A percentile compares a stretch with the other conserved stretches of the same genome.
phyloP scores from a whole-genome alignment of 441 rosid genomes.

The Gossypium gossypioides region DNA sequence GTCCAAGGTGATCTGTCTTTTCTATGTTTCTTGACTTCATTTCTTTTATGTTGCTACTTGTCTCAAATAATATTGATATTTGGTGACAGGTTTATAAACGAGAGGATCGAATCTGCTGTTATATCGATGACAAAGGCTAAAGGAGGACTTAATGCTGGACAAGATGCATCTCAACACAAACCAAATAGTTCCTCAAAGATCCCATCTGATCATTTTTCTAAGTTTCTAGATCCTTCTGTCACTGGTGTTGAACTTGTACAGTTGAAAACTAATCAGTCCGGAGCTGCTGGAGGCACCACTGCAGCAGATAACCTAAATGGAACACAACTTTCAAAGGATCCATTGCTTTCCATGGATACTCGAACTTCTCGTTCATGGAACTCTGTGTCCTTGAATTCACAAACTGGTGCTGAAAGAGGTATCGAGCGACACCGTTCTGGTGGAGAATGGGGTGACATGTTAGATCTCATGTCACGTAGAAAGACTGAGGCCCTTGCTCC shows the following conservation, averaged over 20 bases:
- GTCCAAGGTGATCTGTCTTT: conserved; percentile 55
- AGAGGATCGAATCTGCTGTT: conserved; percentile 73
- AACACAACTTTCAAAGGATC: conserved; percentile 56
- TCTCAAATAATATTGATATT: conserved; percentile 17
- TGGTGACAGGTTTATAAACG: conserved; percentile 72
- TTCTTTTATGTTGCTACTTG: conserved; percentile 6
- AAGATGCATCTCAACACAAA: conserved; percentile 47
- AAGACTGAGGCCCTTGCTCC: conserved; percentile 89
- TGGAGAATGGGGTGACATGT: conserved; percentile 76
- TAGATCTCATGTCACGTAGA: conserved; percentile 74
- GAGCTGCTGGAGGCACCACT: conserved; percentile 24
- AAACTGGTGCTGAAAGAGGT: conserved; percentile 38
- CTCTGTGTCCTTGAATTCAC: conserved; percentile 47
- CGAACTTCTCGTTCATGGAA: conserved; percentile 67
- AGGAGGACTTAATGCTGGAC: conserved; percentile 34
- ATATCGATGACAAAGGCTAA: conserved; percentile 49
- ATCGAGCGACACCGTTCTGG: conserved; percentile 39
- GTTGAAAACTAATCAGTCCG: conserved; percentile 53
- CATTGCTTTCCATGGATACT: conserved; percentile 82
- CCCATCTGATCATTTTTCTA: conserved; percentile 67
- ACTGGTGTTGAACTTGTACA: conserved; percentile 93
- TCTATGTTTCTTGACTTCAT: conserved; percentile 11
- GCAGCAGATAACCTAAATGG: conserved; percentile 35
- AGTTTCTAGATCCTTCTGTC: conserved; percentile 66
- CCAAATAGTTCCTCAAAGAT: conserved; percentile 53